Percentiles rank a stretch among this genome's conserved stretches.
These are phyloP conservation scores for Phyllosticta capitalensis DNA, from an alignment of 2,329 filamentous ascomycete genomes.

Conservation along the genomic window DNA sequence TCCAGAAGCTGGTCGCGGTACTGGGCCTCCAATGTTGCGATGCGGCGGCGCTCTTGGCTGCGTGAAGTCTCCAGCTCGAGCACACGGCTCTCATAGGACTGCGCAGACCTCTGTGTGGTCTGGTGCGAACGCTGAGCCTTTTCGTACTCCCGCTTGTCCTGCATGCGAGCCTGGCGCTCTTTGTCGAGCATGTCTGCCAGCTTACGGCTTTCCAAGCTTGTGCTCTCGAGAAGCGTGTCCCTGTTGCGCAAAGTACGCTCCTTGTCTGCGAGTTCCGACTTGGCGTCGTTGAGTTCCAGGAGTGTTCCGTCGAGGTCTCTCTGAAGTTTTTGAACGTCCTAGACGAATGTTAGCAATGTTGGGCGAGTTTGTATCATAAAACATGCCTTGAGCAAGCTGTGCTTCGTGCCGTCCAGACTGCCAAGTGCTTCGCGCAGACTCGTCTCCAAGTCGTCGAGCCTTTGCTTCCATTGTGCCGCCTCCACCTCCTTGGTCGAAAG, in stretches of 20 bases:
- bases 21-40: slow-evolving; percentile 64
- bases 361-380: background rate
- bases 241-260: slow-evolving; percentile 84
- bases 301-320: slow-evolving; percentile 77
- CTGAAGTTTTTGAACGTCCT: slow-evolving; percentile 80
- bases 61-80: slow-evolving; percentile 76
- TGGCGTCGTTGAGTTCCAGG: slow-evolving; percentile 70
- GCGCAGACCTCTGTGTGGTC: slow-evolving; percentile 75
- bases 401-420: slow-evolving; percentile 76
- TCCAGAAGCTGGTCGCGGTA: slow-evolving; percentile 83
- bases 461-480: slow-evolving; percentile 82
- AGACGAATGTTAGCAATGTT: slow-evolving; percentile 10
- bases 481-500: slow-evolving; percentile 79
- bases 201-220: slow-evolving; percentile 76
- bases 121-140: slow-evolving; percentile 80
- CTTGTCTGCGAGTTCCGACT: slow-evolving; percentile 74
- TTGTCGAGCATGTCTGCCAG: slow-evolving; percentile 84
- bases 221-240: slow-evolving; percentile 77
- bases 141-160: slow-evolving; percentile 81
- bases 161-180: slow-evolving; percentile 73
- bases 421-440: slow-evolving; percentile 80
- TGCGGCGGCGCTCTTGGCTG: slow-evolving; percentile 66
- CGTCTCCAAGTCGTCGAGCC: slow-evolving; percentile 79
- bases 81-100: slow-evolving; percentile 75
- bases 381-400: slow-evolving; percentile 67